phyloP scores from a whole-genome alignment of 164 flowering plant species.

The Aristolochia californica region DNA sequence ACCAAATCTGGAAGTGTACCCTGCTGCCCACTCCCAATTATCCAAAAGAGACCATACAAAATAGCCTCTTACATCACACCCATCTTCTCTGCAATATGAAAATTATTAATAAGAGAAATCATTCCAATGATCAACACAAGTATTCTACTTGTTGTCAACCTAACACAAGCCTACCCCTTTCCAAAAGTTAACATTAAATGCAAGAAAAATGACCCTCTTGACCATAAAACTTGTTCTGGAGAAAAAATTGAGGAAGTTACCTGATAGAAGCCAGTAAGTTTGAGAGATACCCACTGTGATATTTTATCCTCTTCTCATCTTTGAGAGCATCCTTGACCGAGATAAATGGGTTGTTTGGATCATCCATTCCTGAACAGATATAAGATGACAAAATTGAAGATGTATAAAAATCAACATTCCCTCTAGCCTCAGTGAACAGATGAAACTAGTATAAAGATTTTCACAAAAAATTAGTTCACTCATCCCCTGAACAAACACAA shows the following conservation, averaged over 20 bases:
- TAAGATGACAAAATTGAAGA: neutral
- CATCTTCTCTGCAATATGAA: slow-evolving; percentile 67
- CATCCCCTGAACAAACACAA: neutral
- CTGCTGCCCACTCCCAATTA: slow-evolving; percentile 93
- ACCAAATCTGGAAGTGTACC: slow-evolving; percentile 79
- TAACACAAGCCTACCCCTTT: neutral
- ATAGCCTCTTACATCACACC: slow-evolving; percentile 83
- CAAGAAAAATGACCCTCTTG: neutral
- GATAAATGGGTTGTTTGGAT: slow-evolving; percentile 44
- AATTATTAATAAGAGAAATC: too few relatives aligned
- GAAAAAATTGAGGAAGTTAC: slow-evolving; percentile 18
- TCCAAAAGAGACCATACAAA: slow-evolving; percentile 91
- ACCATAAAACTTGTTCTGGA: neutral
- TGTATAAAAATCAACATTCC: neutral
- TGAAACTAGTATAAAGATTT: neutral
- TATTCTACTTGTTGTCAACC: neutral
- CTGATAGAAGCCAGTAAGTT: slow-evolving; percentile 65
- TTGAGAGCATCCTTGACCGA: slow-evolving; percentile 56
- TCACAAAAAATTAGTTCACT: neutral
- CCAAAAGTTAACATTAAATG: neutral
- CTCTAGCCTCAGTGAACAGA: neutral
- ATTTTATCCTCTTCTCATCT: slow-evolving; percentile 80
- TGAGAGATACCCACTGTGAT: slow-evolving; percentile 66
- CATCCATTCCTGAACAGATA: slow-evolving; percentile 73
- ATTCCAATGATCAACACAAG: neutral